Evolutionary conservation across 345 rosid genomes (phyloP).

Genomic region (Lagerstroemia speciosa): DNA sequence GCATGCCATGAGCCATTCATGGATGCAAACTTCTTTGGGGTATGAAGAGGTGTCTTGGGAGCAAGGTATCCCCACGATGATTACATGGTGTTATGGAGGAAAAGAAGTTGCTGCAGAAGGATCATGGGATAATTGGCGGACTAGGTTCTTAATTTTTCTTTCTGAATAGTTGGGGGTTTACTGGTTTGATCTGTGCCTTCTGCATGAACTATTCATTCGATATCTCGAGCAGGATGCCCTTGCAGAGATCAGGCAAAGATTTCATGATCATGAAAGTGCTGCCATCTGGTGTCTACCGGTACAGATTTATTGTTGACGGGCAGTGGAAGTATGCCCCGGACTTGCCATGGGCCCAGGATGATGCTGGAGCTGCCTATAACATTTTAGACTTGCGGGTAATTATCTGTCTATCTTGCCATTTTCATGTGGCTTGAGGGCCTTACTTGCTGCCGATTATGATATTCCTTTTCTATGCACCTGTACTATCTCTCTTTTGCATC

Average conservation of each 20-base stretch:
- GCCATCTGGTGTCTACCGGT: constrained; percentile 92
- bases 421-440: no score
- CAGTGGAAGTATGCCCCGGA: constrained; percentile 80
- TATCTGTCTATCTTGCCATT: background rate
- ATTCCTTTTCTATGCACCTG: no score
- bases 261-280: constrained; percentile 87
- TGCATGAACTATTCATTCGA: background rate
- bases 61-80: constrained; percentile 85
- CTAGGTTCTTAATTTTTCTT: constrained; percentile 37
- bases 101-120: constrained; percentile 83
- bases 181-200: background rate
- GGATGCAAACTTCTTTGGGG: constrained; percentile 44
- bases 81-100: constrained; percentile 88
- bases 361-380: constrained; percentile 68
- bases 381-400: constrained; percentile 80
- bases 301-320: constrained; percentile 88
- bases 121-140: constrained; percentile 94
- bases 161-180: background rate
- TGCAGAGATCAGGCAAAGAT: constrained; percentile 95
- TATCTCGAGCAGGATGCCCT: constrained; percentile 53
- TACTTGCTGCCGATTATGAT: no score
- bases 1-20: constrained; percentile 44
- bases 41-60: constrained; percentile 53
- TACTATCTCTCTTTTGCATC: background rate
- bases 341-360: constrained; percentile 76